phyloP scores from a whole-genome alignment of 441 rosid species.

The Corymbia citriodora region DNA sequence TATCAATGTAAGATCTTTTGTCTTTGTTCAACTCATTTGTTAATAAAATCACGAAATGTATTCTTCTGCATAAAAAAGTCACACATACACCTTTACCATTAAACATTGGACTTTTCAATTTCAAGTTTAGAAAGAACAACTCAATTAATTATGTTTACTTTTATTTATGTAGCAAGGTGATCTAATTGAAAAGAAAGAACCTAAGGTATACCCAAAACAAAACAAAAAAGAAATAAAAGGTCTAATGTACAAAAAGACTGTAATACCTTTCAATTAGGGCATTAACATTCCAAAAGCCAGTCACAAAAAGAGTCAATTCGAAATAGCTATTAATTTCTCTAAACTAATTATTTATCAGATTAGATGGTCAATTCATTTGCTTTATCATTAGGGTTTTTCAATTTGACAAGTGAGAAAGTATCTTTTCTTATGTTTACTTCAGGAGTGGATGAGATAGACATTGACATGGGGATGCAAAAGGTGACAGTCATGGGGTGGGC shows the following conservation, averaged over 20 bases:
- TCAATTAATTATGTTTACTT: not conserved
- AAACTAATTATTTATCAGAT: not conserved
- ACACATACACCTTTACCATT: not conserved
- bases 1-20: not conserved
- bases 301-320: not conserved
- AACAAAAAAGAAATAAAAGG: not conserved
- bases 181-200: not conserved
- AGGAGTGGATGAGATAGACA: conserved; percentile 61
- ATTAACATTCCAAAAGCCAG: not conserved
- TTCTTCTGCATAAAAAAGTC: not conserved
- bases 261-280: not conserved
- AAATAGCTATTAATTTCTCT: not conserved
- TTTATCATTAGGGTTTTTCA: not conserved
- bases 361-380: not conserved
- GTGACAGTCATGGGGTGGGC: conserved; percentile 74
- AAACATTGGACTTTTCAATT: not conserved
- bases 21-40: not conserved
- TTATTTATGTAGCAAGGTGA: not conserved
- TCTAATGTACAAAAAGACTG: not conserved
- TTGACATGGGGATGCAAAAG: conserved; percentile 54
- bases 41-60: not conserved
- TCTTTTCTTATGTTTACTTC: not conserved
- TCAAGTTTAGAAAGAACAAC: not conserved
- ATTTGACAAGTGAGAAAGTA: not conserved
- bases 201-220: not conserved